Base-by-base conservation (phyloP, 2,329 filamentous ascomycete species). In the Talaromyces sp. region DNA sequence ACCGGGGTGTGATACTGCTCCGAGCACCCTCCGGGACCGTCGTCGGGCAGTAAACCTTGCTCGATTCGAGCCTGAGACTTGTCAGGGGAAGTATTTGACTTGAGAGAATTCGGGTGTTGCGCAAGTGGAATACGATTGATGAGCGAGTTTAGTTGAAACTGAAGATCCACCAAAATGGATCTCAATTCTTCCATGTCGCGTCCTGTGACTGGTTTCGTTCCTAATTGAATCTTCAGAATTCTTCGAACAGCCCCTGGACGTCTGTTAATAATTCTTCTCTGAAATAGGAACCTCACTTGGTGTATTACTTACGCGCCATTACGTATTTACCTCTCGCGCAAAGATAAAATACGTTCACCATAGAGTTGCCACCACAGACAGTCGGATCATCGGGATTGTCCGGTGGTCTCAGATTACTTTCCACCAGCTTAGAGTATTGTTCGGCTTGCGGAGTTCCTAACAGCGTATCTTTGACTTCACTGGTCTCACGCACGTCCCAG, bases 401-500 rank as follows among this genome's bases (percentile, higher is more conserved):
- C 1, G 68, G 73, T 45, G 69, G 63, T 25, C 69, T 65, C 57
- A 70, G 62, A 15, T 68, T 67, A 3, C 64, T 61, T 54, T 64
- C 64, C 7, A 78, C 67, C 43, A 70, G 60, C 17, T 66, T 63
- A 28, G 74, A 68, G 51, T 77, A 76, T 8, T 69, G 63, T 11
- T 70, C 69, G 1, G 73, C 75, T 21, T 71, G 69, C 2, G 70
- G 66, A 0, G 69, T 74, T 2, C 74, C 74, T 10, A 77, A 58
- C 8, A 74, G 65, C 1, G 73, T 75, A 56, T 80, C 78, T 60
- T 78, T 77, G 5, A 80, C 68, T 64, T 79, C 77, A 46, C 73
- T 78, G 3, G 74, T 73, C 56, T 76, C 71, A 8, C 73, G 68
- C 1, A 79, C 77, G 63, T 81, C 77, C 71, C 75, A 79, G 39